Conservation (phyloP, 176 grass and related monocot genomes). For the Ananas comosus region DNA sequence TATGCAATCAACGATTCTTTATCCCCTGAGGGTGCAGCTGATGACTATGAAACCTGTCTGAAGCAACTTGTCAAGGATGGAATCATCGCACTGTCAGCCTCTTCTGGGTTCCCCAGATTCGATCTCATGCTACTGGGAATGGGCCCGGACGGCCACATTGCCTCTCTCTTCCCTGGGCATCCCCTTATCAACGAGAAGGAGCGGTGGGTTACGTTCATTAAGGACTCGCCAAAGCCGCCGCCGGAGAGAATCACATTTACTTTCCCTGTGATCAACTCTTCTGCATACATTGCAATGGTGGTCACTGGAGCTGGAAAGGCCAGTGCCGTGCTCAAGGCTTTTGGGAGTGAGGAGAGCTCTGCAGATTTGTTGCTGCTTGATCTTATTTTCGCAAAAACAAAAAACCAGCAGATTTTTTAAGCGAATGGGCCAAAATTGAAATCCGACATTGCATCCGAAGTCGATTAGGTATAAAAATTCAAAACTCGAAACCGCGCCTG, state of each 20-base stretch:
- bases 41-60: slow-evolving; percentile 67
- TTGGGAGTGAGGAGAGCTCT: slow-evolving; percentile 41
- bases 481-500: too few species aligned
- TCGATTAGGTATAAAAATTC: too few species aligned
- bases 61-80: slow-evolving; percentile 69
- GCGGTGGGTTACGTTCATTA: slow-evolving; percentile 81
- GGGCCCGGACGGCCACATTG: slow-evolving; percentile 93
- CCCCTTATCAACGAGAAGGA: slow-evolving; percentile 58
- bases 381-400: too few species aligned
- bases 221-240: slow-evolving; percentile 96
- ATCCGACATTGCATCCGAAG: too few species aligned
- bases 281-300: slow-evolving; percentile 71
- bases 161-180: slow-evolving; percentile 91
- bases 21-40: slow-evolving; percentile 74
- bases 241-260: slow-evolving; percentile 93
- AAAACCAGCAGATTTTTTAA: too few species aligned
- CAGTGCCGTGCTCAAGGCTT: slow-evolving; percentile 53
- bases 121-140: slow-evolving; percentile 92
- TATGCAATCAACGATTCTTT: slow-evolving; percentile 95
- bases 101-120: slow-evolving; percentile 65
- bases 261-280: slow-evolving; percentile 86
- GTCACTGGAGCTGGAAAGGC: slow-evolving; percentile 72
- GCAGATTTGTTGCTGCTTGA: slow-evolving; percentile 60
- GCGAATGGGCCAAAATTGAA: too few species aligned
- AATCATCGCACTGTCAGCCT: slow-evolving; percentile 35